These are phyloP conservation scores for Hyaloperonospora brassicae DNA, from an alignment of 352 stramenopile genomes.

Conservation along the genomic window DNA sequence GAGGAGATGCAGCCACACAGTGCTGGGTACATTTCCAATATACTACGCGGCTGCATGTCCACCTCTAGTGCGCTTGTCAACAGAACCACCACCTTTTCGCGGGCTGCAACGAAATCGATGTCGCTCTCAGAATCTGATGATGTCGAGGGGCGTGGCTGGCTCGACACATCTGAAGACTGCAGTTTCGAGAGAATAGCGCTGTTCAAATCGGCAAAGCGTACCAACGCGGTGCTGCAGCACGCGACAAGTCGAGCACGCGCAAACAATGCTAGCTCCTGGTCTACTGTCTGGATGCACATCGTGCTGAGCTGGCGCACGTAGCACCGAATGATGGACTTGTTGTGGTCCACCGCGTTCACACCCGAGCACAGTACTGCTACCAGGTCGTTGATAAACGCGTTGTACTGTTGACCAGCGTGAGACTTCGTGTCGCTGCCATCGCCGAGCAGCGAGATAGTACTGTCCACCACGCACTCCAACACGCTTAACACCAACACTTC, in stretches of 20 bases:
- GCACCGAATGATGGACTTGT: slow-evolving; percentile 56
- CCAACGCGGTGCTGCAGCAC: slow-evolving; percentile 49
- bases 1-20: slow-evolving; percentile 77
- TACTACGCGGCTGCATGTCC: slow-evolving; percentile 38
- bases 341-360: slow-evolving; percentile 41
- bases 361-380: slow-evolving; percentile 54
- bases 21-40: slow-evolving; percentile 68
- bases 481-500: slow-evolving; percentile 67
- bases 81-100: slow-evolving; percentile 61
- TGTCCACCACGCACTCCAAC: slow-evolving; percentile 70
- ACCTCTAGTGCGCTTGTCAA: slow-evolving; percentile 50
- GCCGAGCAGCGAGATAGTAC: slow-evolving; percentile 45
- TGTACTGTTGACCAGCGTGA: slow-evolving; percentile 25
- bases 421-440: slow-evolving; percentile 26
- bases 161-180: slow-evolving; percentile 5
- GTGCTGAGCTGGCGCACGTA: slow-evolving; percentile 73
- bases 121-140: slow-evolving; percentile 7
- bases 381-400: slow-evolving; percentile 46
- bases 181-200: slow-evolving; percentile 6
- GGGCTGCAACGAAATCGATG: slow-evolving; percentile 25
- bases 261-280: slow-evolving; percentile 37
- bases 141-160: slow-evolving; percentile 3
- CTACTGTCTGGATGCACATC: slow-evolving; percentile 54
- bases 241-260: slow-evolving; percentile 48
- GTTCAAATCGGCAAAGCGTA: slow-evolving; percentile 39